Evolutionary conservation across 805 yeast genomes (phyloP).

Genomic region (Blastobotrys peoriensis): DNA sequence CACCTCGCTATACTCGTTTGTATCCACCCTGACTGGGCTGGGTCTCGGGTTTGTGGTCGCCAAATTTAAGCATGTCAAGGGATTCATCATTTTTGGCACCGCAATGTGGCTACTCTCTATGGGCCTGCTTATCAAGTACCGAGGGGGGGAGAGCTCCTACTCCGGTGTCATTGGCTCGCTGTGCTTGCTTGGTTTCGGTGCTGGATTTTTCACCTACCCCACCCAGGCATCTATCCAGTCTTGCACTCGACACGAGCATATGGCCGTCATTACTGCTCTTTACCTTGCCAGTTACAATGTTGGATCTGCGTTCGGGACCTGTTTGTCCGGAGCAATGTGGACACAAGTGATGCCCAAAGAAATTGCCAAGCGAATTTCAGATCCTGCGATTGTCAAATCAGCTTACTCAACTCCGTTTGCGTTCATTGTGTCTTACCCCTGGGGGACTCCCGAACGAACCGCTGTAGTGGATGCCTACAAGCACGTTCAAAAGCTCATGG

Average conservation of each 20-base stretch:
- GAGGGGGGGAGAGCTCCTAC: slow-evolving; percentile 46
- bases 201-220: slow-evolving; percentile 64
- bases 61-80: slow-evolving; percentile 47
- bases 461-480: slow-evolving; percentile 55
- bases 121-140: slow-evolving; percentile 53
- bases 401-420: slow-evolving; percentile 52
- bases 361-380: slow-evolving; percentile 28
- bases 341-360: slow-evolving; percentile 48
- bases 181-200: slow-evolving; percentile 64
- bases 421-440: slow-evolving; percentile 42
- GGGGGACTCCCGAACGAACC: slow-evolving; percentile 59
- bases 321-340: slow-evolving; percentile 70
- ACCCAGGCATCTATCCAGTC: slow-evolving; percentile 57
- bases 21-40: slow-evolving; percentile 55
- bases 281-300: slow-evolving; percentile 53
- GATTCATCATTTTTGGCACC: slow-evolving; percentile 54
- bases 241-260: slow-evolving; percentile 52
- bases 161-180: slow-evolving; percentile 61
- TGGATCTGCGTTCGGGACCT: slow-evolving; percentile 58
- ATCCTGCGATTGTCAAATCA: slow-evolving; percentile 17
- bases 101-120: slow-evolving; percentile 52
- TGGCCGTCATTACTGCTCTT: slow-evolving; percentile 56
- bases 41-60: slow-evolving; percentile 50
- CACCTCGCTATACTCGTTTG: slow-evolving; percentile 55
- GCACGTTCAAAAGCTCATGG: slow-evolving; percentile 52